These are phyloP conservation scores for Thalassiosira ordinaria DNA, from an alignment of 352 stramenopile species.

Conservation along the genomic window DNA sequence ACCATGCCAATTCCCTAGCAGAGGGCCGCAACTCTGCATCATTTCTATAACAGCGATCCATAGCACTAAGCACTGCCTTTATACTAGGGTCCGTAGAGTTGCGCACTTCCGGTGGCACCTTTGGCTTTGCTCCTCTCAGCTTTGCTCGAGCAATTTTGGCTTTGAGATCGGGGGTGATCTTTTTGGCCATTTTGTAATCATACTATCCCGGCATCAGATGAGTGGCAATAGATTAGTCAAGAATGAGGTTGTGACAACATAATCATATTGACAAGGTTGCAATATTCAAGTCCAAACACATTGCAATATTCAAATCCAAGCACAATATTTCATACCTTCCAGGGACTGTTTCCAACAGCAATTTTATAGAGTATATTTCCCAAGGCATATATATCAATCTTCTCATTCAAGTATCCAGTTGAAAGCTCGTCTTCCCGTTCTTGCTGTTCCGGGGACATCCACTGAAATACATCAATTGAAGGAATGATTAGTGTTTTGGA, in stretches of 20 bases:
- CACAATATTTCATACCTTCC: slow-evolving; percentile 35
- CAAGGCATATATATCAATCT: slow-evolving; percentile 65
- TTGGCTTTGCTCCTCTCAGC: slow-evolving; percentile 45
- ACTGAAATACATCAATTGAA: slow-evolving; percentile 26
- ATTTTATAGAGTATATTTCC: slow-evolving; percentile 56
- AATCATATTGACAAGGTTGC: too few species aligned
- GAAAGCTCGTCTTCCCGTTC: slow-evolving; percentile 46
- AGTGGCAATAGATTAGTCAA: not conserved
- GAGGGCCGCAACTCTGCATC: slow-evolving; percentile 45
- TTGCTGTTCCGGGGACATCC: slow-evolving; percentile 61
- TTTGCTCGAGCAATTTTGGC: slow-evolving; percentile 48
- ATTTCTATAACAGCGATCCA: slow-evolving; percentile 60
- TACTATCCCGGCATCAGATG: slow-evolving; percentile 12
- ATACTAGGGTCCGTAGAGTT: slow-evolving; percentile 47
- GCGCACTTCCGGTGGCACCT: slow-evolving; percentile 35
- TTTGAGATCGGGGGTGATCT: slow-evolving; percentile 47
- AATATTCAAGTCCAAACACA: too few species aligned
- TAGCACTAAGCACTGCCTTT: slow-evolving; percentile 42
- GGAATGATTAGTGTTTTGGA: not conserved
- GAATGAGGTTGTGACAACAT: not conserved
- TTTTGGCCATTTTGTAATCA: slow-evolving; percentile 44
- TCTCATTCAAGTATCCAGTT: slow-evolving; percentile 52
- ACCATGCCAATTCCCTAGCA: slow-evolving; percentile 34
- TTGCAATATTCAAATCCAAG: not conserved
- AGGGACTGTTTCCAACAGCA: slow-evolving; percentile 54